Base-by-base conservation (phyloP, 306 rosid species). In the Fragaria ananassa region DNA sequence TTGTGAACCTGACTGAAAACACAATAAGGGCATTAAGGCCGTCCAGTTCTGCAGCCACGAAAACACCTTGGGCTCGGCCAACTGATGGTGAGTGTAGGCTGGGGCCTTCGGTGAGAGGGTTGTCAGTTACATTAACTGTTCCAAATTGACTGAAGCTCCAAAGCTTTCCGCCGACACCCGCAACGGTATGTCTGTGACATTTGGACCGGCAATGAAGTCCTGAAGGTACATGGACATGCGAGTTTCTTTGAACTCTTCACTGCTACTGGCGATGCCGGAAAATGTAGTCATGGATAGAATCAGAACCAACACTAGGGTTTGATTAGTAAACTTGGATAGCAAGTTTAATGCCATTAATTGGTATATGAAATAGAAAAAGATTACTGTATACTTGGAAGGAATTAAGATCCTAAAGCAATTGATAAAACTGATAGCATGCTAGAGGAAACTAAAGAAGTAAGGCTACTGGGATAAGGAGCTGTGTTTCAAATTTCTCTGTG, bases 1-100 rank as follows among this genome's bases (percentile, higher is more conserved):
- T 81, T 13, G 68, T 61, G 70, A 78, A 78, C 19, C n/a, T 8
- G 7, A 51, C 57, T 5, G 57, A 17, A 51, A 51, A 51, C 23
- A 18, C 3, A 51, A 19, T n/a, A 51, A 18, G 23, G 23, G 23
- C 57, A 51, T n/a, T 51, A 17, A 1, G 2, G 6, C 57, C 23
- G 23, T 51, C 57, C 57, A 18, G 57, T 51, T 23, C 57, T 51
- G 57, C 6, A 51, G 10, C 23, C 57, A 51, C 23, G 7, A 51
- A 51, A 51, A 51, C n/a, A 1, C 57, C 57, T 51, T 19, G 57
- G 0, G 23, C 21, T 51, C 57, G 57, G 13, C 62, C 62, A 1
- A 56, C 29, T 8, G 11, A 1, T n/a, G 29, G 1, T 4, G 29
- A 9, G 13, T 56, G 4, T 56, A 25, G 29, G 29, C 29, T 56